phyloP scores from a whole-genome alignment of 768 basidiomycete species.

The Zangia roseola region DNA sequence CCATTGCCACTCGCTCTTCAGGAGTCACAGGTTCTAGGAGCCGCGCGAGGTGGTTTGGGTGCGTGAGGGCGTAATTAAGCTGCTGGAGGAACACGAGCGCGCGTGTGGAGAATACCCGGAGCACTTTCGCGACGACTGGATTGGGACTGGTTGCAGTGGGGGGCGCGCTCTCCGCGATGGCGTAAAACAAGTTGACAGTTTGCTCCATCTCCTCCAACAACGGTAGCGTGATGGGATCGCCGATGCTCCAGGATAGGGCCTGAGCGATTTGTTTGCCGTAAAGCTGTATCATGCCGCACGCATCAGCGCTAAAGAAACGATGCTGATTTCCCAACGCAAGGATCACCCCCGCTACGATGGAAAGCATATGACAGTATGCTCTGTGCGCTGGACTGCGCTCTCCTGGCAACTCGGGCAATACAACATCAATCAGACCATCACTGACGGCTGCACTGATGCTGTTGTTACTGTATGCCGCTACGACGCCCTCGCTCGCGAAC shows the following conservation, averaged over 20 bases:
- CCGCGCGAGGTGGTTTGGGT: constrained; percentile 85
- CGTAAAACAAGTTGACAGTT: constrained; percentile 72
- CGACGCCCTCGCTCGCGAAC: constrained; percentile 78
- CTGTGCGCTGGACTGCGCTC: constrained; percentile 78
- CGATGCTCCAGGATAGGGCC: constrained; percentile 80
- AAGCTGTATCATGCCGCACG: constrained; percentile 81
- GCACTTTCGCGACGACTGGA: constrained; percentile 58
- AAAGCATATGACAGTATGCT: constrained; percentile 82
- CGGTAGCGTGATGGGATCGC: constrained; percentile 71
- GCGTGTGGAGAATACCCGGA: constrained; percentile 65
- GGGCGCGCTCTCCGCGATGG: constrained; percentile 54
- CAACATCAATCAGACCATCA: constrained; percentile 66
- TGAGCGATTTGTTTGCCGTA: constrained; percentile 78
- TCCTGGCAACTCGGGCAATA: constrained; percentile 66
- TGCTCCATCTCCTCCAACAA: constrained; percentile 83
- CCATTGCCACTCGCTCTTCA: constrained; percentile 69
- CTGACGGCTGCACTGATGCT: constrained; percentile 75
- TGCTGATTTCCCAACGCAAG: constrained; percentile 59
- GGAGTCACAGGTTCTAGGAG: constrained; percentile 75
- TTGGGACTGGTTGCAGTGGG: constrained; percentile 18
- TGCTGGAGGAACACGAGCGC: constrained; percentile 79
- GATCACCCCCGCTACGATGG: constrained; percentile 73
- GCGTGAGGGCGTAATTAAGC: constrained; percentile 85
- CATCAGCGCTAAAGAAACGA: constrained; percentile 82
- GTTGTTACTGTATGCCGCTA: constrained; percentile 83